Conservation (phyloP, 805 yeast species). For the Clavispora fructus region DNA sequence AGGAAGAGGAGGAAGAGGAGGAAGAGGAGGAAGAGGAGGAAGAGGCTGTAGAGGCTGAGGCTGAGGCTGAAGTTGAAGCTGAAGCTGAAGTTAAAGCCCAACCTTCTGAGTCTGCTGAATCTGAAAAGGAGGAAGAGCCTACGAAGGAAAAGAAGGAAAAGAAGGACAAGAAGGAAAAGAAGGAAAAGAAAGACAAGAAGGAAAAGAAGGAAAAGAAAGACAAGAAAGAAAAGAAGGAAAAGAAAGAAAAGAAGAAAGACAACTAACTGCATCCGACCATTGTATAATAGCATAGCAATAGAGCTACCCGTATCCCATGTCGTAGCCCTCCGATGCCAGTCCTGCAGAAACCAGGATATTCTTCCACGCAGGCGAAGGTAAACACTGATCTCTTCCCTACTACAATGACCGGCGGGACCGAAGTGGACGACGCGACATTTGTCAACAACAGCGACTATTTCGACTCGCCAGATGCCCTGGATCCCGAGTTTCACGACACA, state of each 20-base stretch:
- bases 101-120: conserved; percentile 16
- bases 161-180: conserved; percentile 20
- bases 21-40: conserved; percentile 3
- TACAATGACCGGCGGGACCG: neutral
- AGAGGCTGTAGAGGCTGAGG: conserved; percentile 6
- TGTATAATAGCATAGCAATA: conserved; percentile 2
- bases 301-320: neutral
- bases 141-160: conserved; percentile 24
- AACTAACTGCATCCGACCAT: neutral
- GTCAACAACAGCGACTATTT: conserved; percentile 37
- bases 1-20: too few species aligned
- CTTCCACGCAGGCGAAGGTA: neutral
- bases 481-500: neutral
- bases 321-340: neutral
- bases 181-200: conserved; percentile 9
- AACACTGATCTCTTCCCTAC: neutral
- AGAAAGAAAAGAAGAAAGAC: conserved; percentile 5
- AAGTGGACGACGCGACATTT: conserved; percentile 24
- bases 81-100: conserved; percentile 9
- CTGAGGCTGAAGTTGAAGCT: conserved; percentile 5
- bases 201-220: conserved; percentile 9
- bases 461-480: neutral
- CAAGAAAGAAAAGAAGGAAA: conserved; percentile 2
- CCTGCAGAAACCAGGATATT: neutral
- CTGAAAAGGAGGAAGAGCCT: conserved; percentile 12